These are phyloP conservation scores for Pilatotrama ljubarskyi DNA, from an alignment of 768 basidiomycete genomes.

Conservation along the genomic window DNA sequence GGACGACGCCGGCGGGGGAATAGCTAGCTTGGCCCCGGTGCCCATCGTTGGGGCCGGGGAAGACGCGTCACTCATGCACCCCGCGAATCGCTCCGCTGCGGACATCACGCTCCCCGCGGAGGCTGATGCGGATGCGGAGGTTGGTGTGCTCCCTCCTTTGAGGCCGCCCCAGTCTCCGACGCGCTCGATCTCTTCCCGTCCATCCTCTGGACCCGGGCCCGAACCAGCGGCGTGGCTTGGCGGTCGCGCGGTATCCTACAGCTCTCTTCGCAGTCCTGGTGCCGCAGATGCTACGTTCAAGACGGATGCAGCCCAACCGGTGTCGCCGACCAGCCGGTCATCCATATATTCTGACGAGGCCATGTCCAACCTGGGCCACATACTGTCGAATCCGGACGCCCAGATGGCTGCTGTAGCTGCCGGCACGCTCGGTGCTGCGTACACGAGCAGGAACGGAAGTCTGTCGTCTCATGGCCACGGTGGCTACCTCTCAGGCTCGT, in stretches of 20 bases:
- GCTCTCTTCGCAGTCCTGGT: background rate
- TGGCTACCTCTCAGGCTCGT: slow-evolving; percentile 12
- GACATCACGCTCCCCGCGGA: slow-evolving; percentile 1
- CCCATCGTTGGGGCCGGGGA: slow-evolving; percentile 17
- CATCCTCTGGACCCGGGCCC: background rate
- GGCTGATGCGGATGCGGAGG: background rate
- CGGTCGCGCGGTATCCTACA: slow-evolving; percentile 15
- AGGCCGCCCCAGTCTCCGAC: slow-evolving; percentile 13
- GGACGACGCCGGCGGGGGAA: slow-evolving; percentile 10
- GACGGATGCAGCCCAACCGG: slow-evolving; percentile 1
- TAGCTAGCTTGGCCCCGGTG: slow-evolving; percentile 3
- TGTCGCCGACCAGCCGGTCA: slow-evolving; percentile 1
- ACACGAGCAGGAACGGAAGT: slow-evolving; percentile 3
- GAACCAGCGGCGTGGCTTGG: slow-evolving; percentile 24
- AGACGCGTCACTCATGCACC: slow-evolving; percentile 17
- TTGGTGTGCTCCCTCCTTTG: slow-evolving; percentile 1
- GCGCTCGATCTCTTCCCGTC: slow-evolving; percentile 5
- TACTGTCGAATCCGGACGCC: background rate
- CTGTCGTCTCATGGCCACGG: slow-evolving; percentile 18
- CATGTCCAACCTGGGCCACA: background rate
- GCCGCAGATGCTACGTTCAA: background rate
- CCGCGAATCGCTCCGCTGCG: slow-evolving; percentile 12
- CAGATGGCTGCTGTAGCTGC: background rate
- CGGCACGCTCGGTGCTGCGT: background rate
- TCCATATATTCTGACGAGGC: slow-evolving; percentile 21